phyloP scores from a whole-genome alignment of 768 basidiomycete genomes.

The Mycena pura region DNA sequence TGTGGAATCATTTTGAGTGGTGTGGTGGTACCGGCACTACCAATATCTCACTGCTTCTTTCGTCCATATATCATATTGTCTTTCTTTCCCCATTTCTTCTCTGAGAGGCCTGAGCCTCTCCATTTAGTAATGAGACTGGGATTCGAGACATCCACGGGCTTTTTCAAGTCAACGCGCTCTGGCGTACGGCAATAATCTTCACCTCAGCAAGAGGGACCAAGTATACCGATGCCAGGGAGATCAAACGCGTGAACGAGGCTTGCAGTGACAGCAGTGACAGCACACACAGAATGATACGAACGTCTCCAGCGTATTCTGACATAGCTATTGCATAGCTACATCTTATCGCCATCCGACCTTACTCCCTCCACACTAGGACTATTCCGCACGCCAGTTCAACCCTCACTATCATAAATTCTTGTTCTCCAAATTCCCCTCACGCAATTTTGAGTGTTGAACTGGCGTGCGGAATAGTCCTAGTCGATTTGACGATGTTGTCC shows the following conservation, averaged over 20 bases:
- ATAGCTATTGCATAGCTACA: neutral
- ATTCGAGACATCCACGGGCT: neutral
- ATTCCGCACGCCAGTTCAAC: neutral
- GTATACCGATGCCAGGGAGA: neutral
- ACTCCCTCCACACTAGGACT: neutral
- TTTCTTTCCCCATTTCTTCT: too few relatives aligned
- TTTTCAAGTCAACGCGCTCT: neutral
- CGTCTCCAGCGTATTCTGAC: neutral
- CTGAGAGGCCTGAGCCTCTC: neutral
- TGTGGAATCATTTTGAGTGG: too few relatives aligned
- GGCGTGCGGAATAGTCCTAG: neutral
- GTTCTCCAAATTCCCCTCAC: neutral
- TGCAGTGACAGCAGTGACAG: neutral
- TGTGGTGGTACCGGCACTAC: too few relatives aligned
- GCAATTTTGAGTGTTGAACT: neutral
- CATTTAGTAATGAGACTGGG: too few relatives aligned
- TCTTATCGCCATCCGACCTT: neutral
- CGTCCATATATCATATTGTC: too few relatives aligned
- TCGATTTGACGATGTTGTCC: too few relatives aligned
- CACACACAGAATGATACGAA: neutral
- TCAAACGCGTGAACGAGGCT: neutral
- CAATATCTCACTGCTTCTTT: too few relatives aligned
- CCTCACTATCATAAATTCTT: neutral
- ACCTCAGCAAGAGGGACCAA: neutral
- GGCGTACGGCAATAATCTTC: neutral